Evolutionary conservation across 371 early-diverging fungal genomes (phyloP), one percentile per base, ranked within the genome.

Genomic region (Rhizoclosmatium hyalinum): DNA sequence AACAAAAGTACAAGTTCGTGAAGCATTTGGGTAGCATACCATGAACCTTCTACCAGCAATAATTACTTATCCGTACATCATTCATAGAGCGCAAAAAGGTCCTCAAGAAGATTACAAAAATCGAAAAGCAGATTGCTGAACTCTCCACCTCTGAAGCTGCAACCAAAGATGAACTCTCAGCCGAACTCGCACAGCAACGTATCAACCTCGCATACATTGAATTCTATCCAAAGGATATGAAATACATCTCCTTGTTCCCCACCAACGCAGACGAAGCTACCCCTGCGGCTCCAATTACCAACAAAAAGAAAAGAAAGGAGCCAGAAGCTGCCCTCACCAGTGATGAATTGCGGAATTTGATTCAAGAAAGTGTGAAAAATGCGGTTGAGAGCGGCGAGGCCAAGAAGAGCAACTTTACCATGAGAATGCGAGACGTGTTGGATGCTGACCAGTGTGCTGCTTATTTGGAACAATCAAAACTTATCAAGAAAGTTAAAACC

Each of bases 241-340:
- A 85, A 67, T 85, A 83, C 77, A 75, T 85, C 21, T 70, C 83
- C 2, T 74, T 85, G 32, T 85, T 82, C 76, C 82, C 85, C 32
- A 50, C 72, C 41, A 42, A 39, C 58, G n/a, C 69, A 8, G 41
- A 55, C n/a, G 32, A 8, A 6, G 2, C 8, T n/a, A 19, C 0
- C 0, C 0, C 58, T 6, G 17, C 39, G 6, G 50, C 67, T 14
- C 46, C 55, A 5, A 0, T 42, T 3, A 44, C 55, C 8, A 44
- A 65, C n/a, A 47, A 46, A 43, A 53, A 66, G 24, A 58, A 43
- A 44, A 32, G 53, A 55, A 45, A 42, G 44, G 43, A 32, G 2
- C 4, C 65, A 21, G 14, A 12, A 24, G 67, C 14, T n/a, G 12
- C 55, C 2, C 54, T 53, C 8, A n/a, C 53, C 14, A 6, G 46